Conservation (phyloP, 1,284 basidiomycete genomes). For the Ustilago cynodontis region DNA sequence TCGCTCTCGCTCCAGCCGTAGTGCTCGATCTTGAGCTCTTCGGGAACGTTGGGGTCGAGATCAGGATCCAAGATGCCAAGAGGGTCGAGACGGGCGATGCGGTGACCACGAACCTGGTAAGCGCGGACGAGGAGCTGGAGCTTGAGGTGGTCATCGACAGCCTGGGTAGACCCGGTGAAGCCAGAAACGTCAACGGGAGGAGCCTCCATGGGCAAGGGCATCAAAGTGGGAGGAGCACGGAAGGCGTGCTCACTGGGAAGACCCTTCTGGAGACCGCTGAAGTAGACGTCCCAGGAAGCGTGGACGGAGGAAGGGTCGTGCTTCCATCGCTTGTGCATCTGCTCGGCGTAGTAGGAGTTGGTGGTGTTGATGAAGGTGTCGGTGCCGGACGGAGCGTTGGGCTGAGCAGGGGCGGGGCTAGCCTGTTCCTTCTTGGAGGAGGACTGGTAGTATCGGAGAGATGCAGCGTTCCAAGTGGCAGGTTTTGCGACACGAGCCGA, state of each 20-base stretch:
- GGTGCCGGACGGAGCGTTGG: constrained; percentile 55
- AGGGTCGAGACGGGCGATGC: constrained; percentile 94
- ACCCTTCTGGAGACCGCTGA: constrained; percentile 91
- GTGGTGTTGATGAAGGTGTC: constrained; percentile 74
- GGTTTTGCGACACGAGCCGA: constrained; percentile 48
- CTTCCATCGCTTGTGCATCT: constrained; percentile 73
- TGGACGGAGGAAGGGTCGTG: constrained; percentile 88
- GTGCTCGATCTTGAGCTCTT: constrained; percentile 67
- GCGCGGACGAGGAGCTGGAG: constrained; percentile 77
- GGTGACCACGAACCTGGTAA: constrained; percentile 98
- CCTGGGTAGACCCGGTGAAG: constrained; percentile 76
- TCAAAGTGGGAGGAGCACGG: constrained; percentile 79
- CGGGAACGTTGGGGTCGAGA: constrained; percentile 72
- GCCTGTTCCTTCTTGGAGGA: constrained; percentile 46
- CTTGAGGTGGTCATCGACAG: constrained; percentile 91
- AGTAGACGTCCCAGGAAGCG: constrained; percentile 94
- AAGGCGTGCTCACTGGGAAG: constrained; percentile 85
- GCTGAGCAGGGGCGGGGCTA: constrained; percentile 51
- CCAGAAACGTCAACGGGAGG: constrained; percentile 79
- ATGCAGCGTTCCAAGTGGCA: constrained; percentile 7
- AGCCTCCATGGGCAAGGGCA: constrained; percentile 80
- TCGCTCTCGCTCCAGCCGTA: constrained; percentile 96
- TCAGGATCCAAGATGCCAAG: constrained; percentile 92
- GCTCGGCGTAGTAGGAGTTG: constrained; percentile 94
- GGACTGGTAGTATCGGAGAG: constrained; percentile 48